phyloP scores from a whole-genome alignment of 106 monocot species.

The Dendrobium chrysotoxum region DNA sequence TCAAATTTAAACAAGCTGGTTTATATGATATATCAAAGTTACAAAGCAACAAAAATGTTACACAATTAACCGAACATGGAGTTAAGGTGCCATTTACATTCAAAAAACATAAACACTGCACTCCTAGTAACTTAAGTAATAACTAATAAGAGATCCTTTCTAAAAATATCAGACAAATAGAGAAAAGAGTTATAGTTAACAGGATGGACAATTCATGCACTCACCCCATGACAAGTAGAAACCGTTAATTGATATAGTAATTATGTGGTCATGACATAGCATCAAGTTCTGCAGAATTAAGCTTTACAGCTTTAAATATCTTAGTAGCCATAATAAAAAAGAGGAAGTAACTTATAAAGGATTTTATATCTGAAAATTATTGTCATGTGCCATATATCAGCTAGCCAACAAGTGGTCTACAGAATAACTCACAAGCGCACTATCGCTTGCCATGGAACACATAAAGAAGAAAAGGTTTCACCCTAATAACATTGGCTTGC shows the following conservation, averaged over 20 bases:
- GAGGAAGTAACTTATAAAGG: background rate
- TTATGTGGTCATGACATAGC: background rate
- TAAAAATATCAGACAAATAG: no score
- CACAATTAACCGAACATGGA: background rate
- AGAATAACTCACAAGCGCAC: no score
- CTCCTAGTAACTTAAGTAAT: background rate
- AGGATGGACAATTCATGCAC: no score
- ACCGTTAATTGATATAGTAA: no score
- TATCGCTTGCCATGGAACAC: background rate
- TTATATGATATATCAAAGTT: no score
- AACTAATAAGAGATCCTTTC: no score
- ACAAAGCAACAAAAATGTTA: background rate
- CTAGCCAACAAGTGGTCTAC: no score
- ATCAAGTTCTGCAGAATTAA: background rate
- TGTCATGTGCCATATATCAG: no score
- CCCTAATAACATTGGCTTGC: background rate
- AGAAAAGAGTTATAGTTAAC: no score
- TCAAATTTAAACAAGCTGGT: no score
- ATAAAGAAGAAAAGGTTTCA: background rate
- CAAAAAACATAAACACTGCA: background rate
- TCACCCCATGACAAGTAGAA: no score
- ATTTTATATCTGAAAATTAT: background rate
- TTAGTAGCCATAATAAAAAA: background rate
- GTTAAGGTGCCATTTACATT: conserved; percentile 2
- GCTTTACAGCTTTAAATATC: background rate